phyloP scores from a whole-genome alignment of 2,329 filamentous ascomycete species.

The Orbilia brochopaga region DNA sequence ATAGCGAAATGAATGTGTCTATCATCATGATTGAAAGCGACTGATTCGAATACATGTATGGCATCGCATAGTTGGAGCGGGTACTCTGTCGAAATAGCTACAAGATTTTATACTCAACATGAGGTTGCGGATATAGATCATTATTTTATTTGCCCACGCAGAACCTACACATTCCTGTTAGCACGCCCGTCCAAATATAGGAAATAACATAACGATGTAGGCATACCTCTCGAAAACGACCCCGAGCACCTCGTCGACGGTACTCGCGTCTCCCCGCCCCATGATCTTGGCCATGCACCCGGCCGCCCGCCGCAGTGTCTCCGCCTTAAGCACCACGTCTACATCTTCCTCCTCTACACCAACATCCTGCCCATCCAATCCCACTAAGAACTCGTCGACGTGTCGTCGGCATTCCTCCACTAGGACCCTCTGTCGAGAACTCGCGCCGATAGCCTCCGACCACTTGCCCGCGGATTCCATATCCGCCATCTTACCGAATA shows the following conservation, averaged over 20 bases:
- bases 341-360: conserved; percentile 62
- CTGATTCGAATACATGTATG: conserved; percentile 1
- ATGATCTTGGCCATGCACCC: conserved; percentile 84
- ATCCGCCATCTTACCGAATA: conserved; percentile 74
- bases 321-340: conserved; percentile 88
- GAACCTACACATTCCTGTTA: conserved; percentile 26
- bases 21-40: not conserved
- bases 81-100: conserved; percentile 15
- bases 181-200: not conserved
- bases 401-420: conserved; percentile 74
- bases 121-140: not conserved
- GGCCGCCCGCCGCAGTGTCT: conserved; percentile 81
- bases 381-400: conserved; percentile 75
- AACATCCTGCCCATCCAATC: conserved; percentile 58
- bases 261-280: conserved; percentile 79
- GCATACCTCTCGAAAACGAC: conserved; percentile 95
- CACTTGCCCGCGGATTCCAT: conserved; percentile 66
- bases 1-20: not conserved
- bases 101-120: no score
- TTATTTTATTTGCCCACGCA: conserved; percentile 43
- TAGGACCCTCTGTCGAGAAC: conserved; percentile 83
- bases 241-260: conserved; percentile 93
- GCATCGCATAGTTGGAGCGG: conserved; percentile 33
- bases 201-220: not conserved
- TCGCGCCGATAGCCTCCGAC: conserved; percentile 86